Conservation (phyloP, 139 green algal genomes). For the Coelastrella sp. region DNA sequence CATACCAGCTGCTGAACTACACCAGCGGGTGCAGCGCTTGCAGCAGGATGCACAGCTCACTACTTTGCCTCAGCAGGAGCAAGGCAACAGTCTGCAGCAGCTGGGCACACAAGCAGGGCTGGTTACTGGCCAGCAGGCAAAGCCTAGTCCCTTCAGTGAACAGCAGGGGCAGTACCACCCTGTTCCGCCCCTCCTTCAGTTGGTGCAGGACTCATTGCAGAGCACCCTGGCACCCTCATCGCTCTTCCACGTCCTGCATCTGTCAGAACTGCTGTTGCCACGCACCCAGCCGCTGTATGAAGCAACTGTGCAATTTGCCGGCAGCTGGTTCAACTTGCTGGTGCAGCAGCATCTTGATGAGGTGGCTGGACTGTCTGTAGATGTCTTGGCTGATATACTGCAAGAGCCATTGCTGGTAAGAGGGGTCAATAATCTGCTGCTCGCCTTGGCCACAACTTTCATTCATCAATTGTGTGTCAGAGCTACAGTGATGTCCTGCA, state of each 20-base stretch:
- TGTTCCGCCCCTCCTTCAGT: slow-evolving; percentile 22
- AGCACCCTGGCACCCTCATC: not conserved
- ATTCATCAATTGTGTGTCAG: too few relatives aligned
- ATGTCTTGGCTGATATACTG: slow-evolving; percentile 44
- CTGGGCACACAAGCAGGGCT: not conserved
- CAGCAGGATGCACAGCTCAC: not conserved
- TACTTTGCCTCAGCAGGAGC: not conserved
- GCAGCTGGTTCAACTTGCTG: slow-evolving; percentile 16
- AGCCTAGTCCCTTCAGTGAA: not conserved
- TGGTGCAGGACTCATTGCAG: not conserved
- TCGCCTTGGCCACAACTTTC: not conserved
- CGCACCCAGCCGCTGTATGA: slow-evolving; percentile 54
- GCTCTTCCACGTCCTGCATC: slow-evolving; percentile 41
- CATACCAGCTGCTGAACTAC: slow-evolving; percentile 41
- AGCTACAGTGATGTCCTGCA: too few relatives aligned
- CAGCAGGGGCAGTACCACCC: not conserved
- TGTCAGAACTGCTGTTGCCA: slow-evolving; percentile 65
- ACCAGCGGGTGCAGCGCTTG: slow-evolving; percentile 2
- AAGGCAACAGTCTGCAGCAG: not conserved
- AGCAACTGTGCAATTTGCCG: slow-evolving; percentile 29
- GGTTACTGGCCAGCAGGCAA: not conserved
- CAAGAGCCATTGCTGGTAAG: slow-evolving; percentile 45
- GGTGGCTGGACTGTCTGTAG: slow-evolving; percentile 21
- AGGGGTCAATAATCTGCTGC: not conserved
- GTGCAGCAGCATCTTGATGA: slow-evolving; percentile 8